Evolutionary conservation across 768 basidiomycete genomes (phyloP), one percentile per base, ranked within the genome.

Genomic region (Udeniomyces megalosporus): DNA sequence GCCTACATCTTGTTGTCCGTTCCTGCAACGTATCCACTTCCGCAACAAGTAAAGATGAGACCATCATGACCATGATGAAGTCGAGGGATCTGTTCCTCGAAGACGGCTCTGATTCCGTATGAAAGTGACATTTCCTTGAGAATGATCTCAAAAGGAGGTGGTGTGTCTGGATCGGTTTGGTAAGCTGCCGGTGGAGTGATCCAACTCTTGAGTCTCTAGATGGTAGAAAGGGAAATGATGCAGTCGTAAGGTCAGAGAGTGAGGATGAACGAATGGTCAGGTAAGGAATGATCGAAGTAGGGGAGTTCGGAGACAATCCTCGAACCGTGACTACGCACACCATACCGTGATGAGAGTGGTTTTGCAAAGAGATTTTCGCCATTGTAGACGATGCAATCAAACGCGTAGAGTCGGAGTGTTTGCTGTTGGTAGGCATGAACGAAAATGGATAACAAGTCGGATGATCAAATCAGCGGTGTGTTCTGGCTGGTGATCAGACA

Each of bases 41-140:
- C 85, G 11, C 85, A 88, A 68, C 87, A 86, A 1, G 95, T 97
- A 72, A 96, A 99, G 68, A 99, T 93, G 61, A 99, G 81, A 0
- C 95, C 95, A 68, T 99, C 95, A 66, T 86, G 92, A 4, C 82
- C 90, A 69, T 99, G 95, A 67, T 89, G 84, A 6, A 97, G 76
- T 15, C 77, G 77, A 5, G 91, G 88, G 50, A 99, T 84, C 65
- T 91, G 86, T 54, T 84, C 77, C 32, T 78, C 77, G 69, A 97
- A 86, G 15, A 97, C 89, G 61, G 85, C 82, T 58, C 88, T 84
- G 57, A 91, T 82, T 60, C 83, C 81, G 69, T 99, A 97, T 10
- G 93, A 88, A 44, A 84, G 77, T 62, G 81, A 82, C 75, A 92
- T 90, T 46, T 82, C 81, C 71, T 99, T 99, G 66, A 92, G 83